Evolutionary conservation across 805 yeast genomes (phyloP), one percentile per base, ranked within the genome.

Genomic region (Myxozyma geophila): DNA sequence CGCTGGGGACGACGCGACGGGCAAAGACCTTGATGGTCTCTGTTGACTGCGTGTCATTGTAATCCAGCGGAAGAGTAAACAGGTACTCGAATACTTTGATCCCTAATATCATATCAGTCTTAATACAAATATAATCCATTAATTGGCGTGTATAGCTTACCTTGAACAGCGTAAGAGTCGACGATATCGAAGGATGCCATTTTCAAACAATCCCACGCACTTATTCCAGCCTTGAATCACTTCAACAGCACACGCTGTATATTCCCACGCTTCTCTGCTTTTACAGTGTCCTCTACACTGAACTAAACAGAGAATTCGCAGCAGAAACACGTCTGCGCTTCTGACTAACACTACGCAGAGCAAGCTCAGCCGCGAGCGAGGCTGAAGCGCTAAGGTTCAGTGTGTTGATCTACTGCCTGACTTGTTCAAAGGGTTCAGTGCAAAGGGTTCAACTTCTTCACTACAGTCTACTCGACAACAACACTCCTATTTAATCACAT

Each of bases 1-100:
- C 69, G 23, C 41, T 33, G 4, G 69, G 68, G 12, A 64, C 50
- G 2, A 64, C 68, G 17, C 66, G 58, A 12, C 69, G 55, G 9
- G 67, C 66, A 47, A 60, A 60, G 1, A 66, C 58, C 19, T 51
- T 64, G 12, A 64, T 28, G 2, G 47, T 58, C 10, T 52, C 53
- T 10, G 54, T 7, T 19, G 58, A 39, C 21, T n/a, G 48, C 3
- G 36, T 8, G 28, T 52, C 46, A 12, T 21, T 50, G 52, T 66
- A 64, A 50, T 65, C 58, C 21, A 66, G 40, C 28, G 66, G 63
- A 7, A 63, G 46, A 17, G 40, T 44, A 46, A 66, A 66, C n/a
- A 52, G 33, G 41, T 64, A 64, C 41, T 66, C 69, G n/a, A 54
- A 55, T 8, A 64, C 67, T 13, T 44, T 46, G 44, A 66, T 23